Percentiles rank a stretch among this genome's conserved stretches.
Conservation (phyloP, 1,139 yeast species). For the Debaryomyces coudertii region DNA sequence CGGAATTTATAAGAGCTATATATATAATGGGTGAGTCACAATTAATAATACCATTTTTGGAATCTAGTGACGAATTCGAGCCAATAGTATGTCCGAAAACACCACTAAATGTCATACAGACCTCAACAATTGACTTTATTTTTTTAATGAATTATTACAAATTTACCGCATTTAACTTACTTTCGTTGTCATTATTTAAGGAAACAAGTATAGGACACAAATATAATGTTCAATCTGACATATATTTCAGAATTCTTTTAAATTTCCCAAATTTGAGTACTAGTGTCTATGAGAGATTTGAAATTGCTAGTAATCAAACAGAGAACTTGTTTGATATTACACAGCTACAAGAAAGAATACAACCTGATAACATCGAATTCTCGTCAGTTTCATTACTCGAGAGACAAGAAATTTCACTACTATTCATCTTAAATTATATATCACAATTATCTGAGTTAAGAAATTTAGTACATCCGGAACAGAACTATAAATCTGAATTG, state of each 20-base stretch:
- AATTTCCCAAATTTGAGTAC: constrained; percentile 30
- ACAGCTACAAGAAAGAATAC: background rate
- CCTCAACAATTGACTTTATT: constrained; percentile 20
- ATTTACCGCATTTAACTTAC: constrained; percentile 36
- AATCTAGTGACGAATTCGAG: background rate
- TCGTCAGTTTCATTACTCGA: constrained; percentile 17
- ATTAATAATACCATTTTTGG: constrained; percentile 23
- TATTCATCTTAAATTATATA: constrained; percentile 34
- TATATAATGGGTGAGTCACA: constrained; percentile 30
- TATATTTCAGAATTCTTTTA: constrained; percentile 30
- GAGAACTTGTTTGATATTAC: constrained; percentile 1
- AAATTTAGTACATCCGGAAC: constrained; percentile 24
- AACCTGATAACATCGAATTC: background rate
- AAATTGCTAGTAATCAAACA: constrained; percentile 10
- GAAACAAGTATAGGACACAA: constrained; percentile 9
- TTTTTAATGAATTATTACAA: constrained; percentile 32
- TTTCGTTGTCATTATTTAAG: constrained; percentile 22
- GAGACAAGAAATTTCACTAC: constrained; percentile 39
- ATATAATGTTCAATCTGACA: constrained; percentile 27
- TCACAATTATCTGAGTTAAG: constrained; percentile 24
- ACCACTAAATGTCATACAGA: constrained; percentile 25
- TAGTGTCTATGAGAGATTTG: constrained; percentile 13
- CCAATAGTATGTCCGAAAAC: constrained; percentile 23
- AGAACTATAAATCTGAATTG: constrained; percentile 25
- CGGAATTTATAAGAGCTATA: constrained; percentile 23